These are phyloP conservation scores for Alternaria metachromatica DNA, from an alignment of 2,329 filamentous ascomycete species.

Conservation along the genomic window DNA sequence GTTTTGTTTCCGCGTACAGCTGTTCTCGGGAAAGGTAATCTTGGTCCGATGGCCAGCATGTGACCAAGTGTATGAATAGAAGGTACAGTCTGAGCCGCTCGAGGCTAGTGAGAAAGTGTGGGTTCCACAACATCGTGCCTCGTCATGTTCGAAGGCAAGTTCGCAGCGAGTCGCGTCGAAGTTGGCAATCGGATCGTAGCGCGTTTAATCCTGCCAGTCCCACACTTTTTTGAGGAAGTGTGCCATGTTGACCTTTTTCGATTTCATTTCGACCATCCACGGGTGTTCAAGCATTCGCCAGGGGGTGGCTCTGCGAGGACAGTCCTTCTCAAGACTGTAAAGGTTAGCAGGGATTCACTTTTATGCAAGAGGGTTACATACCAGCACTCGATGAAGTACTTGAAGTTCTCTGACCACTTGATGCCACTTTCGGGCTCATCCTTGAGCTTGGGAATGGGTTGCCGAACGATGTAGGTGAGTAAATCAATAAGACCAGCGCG, in stretches of 20 bases:
- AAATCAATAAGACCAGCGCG: conserved; percentile 92
- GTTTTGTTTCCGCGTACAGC: neutral
- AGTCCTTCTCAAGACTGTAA: conserved; percentile 88
- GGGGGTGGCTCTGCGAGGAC: conserved; percentile 82
- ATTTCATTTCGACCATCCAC: conserved; percentile 97
- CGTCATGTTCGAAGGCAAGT: neutral
- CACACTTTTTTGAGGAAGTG: conserved; percentile 94
- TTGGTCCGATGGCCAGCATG: conserved; percentile 45
- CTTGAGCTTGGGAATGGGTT: conserved; percentile 93
- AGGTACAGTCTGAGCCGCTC: conserved; percentile 6
- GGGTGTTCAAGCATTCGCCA: conserved; percentile 99
- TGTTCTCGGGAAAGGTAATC: neutral
- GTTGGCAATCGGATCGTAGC: neutral
- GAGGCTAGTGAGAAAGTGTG: conserved; percentile 22
- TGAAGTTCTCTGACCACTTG: conserved; percentile 96
- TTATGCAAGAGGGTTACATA: conserved; percentile 59
- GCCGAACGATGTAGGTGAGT: conserved; percentile 94
- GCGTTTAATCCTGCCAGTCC: conserved; percentile 81
- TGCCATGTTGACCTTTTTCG: conserved; percentile 96
- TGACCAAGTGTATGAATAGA: conserved; percentile 26
- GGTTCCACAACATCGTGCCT: conserved; percentile 14
- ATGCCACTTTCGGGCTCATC: conserved; percentile 91
- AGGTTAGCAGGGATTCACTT: conserved; percentile 30
- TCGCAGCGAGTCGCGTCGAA: neutral
- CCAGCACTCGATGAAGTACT: conserved; percentile 99